phyloP scores from a whole-genome alignment of 495 filamentous ascomycete genomes.

The Chaetomium fimeti region DNA sequence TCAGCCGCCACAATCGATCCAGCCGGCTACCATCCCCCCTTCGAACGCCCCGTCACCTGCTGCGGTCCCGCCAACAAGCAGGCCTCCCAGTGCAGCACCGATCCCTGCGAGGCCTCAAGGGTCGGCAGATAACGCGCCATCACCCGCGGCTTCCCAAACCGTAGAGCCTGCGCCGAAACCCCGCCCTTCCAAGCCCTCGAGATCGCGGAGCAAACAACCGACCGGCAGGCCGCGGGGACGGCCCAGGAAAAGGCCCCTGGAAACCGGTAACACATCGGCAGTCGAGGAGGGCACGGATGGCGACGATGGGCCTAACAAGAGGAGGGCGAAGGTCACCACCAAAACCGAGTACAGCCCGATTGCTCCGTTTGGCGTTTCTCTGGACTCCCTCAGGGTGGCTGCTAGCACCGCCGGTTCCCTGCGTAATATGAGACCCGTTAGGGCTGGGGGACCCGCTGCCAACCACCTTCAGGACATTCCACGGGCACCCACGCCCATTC shows the following conservation, averaged over 20 bases:
- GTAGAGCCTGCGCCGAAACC: constrained; percentile 18
- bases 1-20: constrained; percentile 20
- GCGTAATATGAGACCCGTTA: constrained; percentile 76
- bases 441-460: constrained; percentile 47
- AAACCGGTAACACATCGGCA: constrained; percentile 58
- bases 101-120: constrained; percentile 15
- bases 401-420: constrained; percentile 86
- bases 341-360: constrained; percentile 66
- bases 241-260: constrained; percentile 47
- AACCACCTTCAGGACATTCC: constrained; percentile 70
- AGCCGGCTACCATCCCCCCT: constrained; percentile 33
- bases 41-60: constrained; percentile 15
- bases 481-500: constrained; percentile 78
- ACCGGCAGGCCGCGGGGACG: constrained; percentile 49
- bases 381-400: constrained; percentile 79
- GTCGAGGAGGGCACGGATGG: constrained; percentile 72
- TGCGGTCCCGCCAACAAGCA: constrained; percentile 13
- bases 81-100: constrained; percentile 10
- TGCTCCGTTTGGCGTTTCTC: constrained; percentile 64
- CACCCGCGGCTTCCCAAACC: constrained; percentile 23
- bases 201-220: constrained; percentile 40
- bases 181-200: constrained; percentile 40
- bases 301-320: constrained; percentile 61
- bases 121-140: constrained; percentile 23
- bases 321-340: constrained; percentile 69